These are phyloP conservation scores for Aspergillus uvarum DNA, from an alignment of 2,329 filamentous ascomycete species.

Conservation along the genomic window DNA sequence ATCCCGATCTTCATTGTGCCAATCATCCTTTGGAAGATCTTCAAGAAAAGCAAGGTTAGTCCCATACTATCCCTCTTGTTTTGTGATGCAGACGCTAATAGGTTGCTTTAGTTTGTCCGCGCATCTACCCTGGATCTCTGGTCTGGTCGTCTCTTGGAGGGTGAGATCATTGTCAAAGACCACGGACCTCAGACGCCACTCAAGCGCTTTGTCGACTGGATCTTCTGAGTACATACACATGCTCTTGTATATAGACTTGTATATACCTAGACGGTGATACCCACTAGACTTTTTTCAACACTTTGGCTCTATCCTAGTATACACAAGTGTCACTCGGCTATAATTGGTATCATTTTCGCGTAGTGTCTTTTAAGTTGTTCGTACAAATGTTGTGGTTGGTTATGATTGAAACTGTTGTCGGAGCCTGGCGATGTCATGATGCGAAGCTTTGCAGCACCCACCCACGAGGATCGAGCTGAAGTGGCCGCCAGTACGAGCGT, in stretches of 20 bases:
- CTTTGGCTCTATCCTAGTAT: neutral
- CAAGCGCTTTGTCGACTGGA: constrained; percentile 28
- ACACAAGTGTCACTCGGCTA: too few species aligned
- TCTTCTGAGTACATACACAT: constrained; percentile 18
- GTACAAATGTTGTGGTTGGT: neutral
- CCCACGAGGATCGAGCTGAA: constrained; percentile 42
- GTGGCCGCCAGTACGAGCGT: constrained; percentile 27
- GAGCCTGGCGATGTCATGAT: constrained; percentile 36
- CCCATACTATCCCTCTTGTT: neutral
- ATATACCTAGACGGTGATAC: constrained; percentile 17
- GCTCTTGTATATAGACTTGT: constrained; percentile 20
- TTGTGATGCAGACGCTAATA: neutral
- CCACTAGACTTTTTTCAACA: constrained; percentile 15
- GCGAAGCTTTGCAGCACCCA: constrained; percentile 49
- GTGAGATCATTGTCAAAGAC: constrained; percentile 24
- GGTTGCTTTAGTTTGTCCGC: constrained; percentile 23
- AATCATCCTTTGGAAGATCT: constrained; percentile 45
- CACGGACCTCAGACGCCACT: constrained; percentile 20
- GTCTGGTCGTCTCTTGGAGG: constrained; percentile 33
- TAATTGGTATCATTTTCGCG: too few species aligned
- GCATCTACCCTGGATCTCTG: constrained; percentile 31
- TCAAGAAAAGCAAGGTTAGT: constrained; percentile 39
- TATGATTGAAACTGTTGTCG: constrained; percentile 18
- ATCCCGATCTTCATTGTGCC: constrained; percentile 46
- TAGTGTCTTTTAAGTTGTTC: neutral